phyloP scores from a whole-genome alignment of 768 basidiomycete species.

The Boletus rufocinnamomeus region DNA sequence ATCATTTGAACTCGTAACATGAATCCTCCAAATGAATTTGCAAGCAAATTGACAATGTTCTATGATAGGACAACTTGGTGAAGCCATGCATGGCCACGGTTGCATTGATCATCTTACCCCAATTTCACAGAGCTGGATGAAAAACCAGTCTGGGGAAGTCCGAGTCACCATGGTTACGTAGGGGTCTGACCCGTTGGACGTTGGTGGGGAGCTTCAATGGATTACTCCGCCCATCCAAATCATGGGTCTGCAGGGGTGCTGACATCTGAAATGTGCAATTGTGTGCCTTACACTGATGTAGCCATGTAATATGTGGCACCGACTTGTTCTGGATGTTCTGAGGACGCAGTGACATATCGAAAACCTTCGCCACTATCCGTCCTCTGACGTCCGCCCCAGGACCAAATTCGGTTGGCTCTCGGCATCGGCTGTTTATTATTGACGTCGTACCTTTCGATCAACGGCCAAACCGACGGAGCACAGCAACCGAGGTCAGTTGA shows the following conservation, averaged over 20 bases:
- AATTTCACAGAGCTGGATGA: slow-evolving; percentile 2
- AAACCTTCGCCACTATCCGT: neutral
- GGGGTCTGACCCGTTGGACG: neutral
- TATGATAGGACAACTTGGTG: neutral
- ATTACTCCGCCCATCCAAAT: neutral
- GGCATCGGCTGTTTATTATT: slow-evolving; percentile 9
- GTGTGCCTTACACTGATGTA: neutral
- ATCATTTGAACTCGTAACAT: too few species aligned
- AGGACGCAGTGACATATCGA: neutral
- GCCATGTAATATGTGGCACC: neutral
- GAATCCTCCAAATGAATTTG: neutral
- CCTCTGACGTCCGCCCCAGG: neutral
- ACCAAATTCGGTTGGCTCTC: slow-evolving; percentile 10
- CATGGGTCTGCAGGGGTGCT: neutral
- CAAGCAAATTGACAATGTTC: neutral
- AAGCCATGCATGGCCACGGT: slow-evolving; percentile 1
- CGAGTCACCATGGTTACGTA: slow-evolving; percentile 13
- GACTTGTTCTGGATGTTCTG: neutral
- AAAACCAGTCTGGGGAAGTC: slow-evolving; percentile 15
- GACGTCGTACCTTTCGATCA: slow-evolving; percentile 15
- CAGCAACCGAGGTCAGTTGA: slow-evolving; percentile 15
- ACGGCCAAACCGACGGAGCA: slow-evolving; percentile 16
- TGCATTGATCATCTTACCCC: neutral
- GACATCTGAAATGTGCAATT: neutral
- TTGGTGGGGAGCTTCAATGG: neutral